phyloP scores from a whole-genome alignment of 2,329 filamentous ascomycete species.

The Trichoderma semiorbis region DNA sequence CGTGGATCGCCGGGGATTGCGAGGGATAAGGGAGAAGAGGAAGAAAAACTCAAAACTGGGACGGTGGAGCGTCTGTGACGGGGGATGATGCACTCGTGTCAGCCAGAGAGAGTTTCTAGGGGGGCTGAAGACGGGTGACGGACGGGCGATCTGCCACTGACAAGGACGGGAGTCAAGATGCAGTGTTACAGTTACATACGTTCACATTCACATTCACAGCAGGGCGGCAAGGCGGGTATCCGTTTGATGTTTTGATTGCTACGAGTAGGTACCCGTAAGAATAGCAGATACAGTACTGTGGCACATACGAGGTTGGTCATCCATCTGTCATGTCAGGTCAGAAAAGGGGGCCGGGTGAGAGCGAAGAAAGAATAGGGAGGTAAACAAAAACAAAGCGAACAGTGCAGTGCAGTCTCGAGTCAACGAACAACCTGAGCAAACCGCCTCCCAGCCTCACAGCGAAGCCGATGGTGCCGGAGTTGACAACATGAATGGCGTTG shows the following conservation, averaged over 20 bases:
- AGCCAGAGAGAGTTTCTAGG: background rate
- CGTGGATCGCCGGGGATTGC: conserved; percentile 5
- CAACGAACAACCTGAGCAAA: background rate
- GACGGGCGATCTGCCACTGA: background rate
- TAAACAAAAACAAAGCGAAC: background rate
- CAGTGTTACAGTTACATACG: background rate
- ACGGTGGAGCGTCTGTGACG: conserved; percentile 1
- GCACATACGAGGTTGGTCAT: background rate
- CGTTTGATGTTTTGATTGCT: background rate
- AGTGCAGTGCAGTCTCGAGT: background rate
- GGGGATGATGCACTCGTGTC: conserved; percentile 6
- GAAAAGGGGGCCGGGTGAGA: background rate
- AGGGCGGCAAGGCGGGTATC: background rate
- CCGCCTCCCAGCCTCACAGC: background rate
- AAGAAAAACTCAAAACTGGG: background rate
- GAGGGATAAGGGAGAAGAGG: background rate
- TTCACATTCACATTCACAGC: background rate
- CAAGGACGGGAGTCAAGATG: background rate
- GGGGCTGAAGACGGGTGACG: background rate
- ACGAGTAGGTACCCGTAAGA: background rate
- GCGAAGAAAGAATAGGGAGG: background rate
- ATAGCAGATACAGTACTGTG: background rate
- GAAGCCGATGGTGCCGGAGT: background rate
- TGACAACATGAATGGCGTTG: background rate
- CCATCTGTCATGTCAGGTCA: background rate